phyloP scores from a whole-genome alignment of 495 filamentous ascomycete genomes.

The Lophium mytilinum region DNA sequence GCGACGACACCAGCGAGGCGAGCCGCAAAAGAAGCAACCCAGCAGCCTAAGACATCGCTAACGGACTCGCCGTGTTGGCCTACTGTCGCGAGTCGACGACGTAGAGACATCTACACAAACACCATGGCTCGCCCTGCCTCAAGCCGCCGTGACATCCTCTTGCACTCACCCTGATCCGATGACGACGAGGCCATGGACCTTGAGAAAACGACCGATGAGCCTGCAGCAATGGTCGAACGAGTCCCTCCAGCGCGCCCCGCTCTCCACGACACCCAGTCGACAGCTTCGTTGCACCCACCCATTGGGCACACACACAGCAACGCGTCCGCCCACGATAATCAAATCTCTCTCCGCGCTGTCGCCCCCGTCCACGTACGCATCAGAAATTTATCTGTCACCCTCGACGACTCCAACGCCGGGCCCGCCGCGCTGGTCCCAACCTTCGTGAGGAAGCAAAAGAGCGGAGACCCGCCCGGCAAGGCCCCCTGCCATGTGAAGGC shows the following conservation, averaged over 20 bases:
- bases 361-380: constrained; percentile 16
- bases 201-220: neutral
- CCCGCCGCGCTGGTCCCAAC: constrained; percentile 4
- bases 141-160: neutral
- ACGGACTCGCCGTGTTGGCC: too few species aligned
- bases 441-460: neutral
- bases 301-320: neutral
- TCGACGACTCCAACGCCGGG: constrained; percentile 11
- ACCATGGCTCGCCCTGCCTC: neutral
- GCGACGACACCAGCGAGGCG: too few species aligned
- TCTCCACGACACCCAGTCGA: too few species aligned
- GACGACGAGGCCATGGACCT: neutral
- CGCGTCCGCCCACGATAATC: constrained; percentile 1
- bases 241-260: too few species aligned
- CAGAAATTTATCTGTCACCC: constrained; percentile 15
- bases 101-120: neutral
- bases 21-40: too few species aligned
- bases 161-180: neutral
- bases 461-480: neutral
- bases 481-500: constrained; percentile 19
- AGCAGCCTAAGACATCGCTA: too few species aligned
- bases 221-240: too few species aligned
- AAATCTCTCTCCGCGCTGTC: constrained; percentile 19
- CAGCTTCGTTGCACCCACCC: neutral
- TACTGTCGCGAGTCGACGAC: too few species aligned